A percentile compares a stretch with the other conserved stretches of the same genome.
phyloP scores from a whole-genome alignment of 768 basidiomycete species.

The Mycena sanguinolenta region DNA sequence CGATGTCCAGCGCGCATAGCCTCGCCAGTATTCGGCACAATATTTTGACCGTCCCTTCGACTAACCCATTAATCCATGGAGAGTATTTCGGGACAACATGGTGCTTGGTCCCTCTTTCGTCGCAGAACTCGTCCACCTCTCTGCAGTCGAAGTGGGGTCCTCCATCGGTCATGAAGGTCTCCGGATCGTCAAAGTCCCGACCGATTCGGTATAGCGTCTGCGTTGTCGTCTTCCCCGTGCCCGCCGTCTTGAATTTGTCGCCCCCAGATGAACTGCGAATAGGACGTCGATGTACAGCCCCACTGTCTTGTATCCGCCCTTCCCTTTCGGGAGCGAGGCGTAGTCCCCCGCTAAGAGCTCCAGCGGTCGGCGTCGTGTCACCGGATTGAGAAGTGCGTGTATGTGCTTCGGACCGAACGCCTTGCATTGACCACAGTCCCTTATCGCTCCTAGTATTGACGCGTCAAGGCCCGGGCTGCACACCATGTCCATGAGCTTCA shows the following conservation, averaged over 20 bases:
- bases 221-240: neutral
- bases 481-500: conserved; percentile 17
- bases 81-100: neutral
- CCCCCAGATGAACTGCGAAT: neutral
- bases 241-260: neutral
- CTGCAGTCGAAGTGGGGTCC: neutral
- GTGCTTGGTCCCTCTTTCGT: neutral
- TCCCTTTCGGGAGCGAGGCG: neutral
- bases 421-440: neutral
- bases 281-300: neutral
- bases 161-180: neutral
- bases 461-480: neutral
- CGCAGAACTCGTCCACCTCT: neutral
- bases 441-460: neutral
- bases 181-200: neutral
- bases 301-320: neutral
- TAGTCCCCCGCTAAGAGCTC: neutral
- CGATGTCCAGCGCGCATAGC: neutral
- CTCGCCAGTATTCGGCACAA: neutral
- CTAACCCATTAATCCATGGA: neutral
- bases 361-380: neutral
- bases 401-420: neutral
- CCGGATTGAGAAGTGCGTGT: neutral
- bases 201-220: neutral
- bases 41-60: neutral